A percentile compares a stretch with the other conserved stretches of the same genome.
Conservation (phyloP, 2,329 filamentous ascomycete species). For the Colletotrichum australisinense region DNA sequence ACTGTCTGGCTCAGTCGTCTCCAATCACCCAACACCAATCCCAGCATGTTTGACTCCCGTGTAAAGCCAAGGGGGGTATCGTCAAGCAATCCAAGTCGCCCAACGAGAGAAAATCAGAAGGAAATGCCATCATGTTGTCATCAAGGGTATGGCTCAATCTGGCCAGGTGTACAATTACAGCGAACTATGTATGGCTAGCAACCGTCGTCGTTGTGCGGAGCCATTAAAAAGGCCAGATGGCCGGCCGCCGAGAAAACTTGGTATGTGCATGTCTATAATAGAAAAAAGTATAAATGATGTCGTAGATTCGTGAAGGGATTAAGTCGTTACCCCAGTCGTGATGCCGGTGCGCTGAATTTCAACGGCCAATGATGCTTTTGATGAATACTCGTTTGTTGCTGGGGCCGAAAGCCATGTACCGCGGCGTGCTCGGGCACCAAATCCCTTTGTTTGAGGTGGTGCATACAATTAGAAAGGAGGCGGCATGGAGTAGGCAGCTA, state of each 20-base stretch:
- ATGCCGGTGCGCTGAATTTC: slow-evolving; percentile 19
- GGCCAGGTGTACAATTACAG: slow-evolving; percentile 16
- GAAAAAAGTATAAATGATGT: slow-evolving; percentile 6
- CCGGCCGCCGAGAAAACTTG: background rate
- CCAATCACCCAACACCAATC: background rate
- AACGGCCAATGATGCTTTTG: background rate
- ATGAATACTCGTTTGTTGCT: background rate
- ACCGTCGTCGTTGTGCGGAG: background rate
- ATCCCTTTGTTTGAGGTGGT: background rate
- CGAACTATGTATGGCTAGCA: background rate
- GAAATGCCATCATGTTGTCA: slow-evolving; percentile 2
- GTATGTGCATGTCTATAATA: slow-evolving; percentile 1
- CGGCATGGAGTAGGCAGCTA: background rate
- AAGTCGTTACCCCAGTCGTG: slow-evolving; percentile 16
- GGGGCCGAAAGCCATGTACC: background rate
- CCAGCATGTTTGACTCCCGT: background rate
- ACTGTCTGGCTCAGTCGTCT: background rate
- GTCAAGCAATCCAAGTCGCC: slow-evolving; percentile 4
- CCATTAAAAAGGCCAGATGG: background rate
- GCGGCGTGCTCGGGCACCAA: background rate
- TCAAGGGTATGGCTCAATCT: background rate
- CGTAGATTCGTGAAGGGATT: slow-evolving; percentile 35
- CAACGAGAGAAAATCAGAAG: background rate
- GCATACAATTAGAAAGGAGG: background rate
- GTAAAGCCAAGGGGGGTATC: slow-evolving; percentile 10